Evolutionary conservation across 768 basidiomycete genomes (phyloP).

Genomic region (Lyophyllum semitale): DNA sequence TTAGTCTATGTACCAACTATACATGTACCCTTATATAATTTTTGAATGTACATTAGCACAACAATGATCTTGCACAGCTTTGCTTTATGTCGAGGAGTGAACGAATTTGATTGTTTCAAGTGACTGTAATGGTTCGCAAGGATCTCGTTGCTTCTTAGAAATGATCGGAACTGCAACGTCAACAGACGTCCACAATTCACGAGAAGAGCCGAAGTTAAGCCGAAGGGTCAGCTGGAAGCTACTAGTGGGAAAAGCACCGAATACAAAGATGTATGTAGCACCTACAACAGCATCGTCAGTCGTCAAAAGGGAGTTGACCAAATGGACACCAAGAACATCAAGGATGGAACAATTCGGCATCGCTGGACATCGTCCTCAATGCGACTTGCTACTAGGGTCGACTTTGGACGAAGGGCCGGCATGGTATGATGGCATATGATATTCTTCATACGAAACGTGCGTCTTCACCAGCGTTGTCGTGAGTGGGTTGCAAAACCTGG

Average conservation of each 20-base stretch:
- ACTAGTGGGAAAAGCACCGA: no score
- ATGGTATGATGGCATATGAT: no score
- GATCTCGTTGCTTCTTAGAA: neutral
- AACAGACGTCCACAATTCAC: neutral
- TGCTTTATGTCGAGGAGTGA: neutral
- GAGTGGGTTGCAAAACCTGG: no score
- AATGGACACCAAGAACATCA: neutral
- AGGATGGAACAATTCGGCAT: neutral
- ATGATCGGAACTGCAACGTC: neutral
- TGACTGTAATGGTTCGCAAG: neutral
- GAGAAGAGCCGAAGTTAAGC: neutral
- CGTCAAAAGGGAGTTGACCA: neutral
- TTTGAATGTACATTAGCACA: constrained; percentile 5
- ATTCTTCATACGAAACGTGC: no score
- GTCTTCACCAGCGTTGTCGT: no score
- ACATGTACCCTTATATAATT: constrained; percentile 9
- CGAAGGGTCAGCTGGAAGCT: neutral
- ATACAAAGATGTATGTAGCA: no score
- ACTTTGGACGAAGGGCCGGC: no score
- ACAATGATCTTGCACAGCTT: neutral
- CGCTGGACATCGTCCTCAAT: neutral
- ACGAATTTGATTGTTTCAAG: neutral
- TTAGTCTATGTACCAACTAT: constrained; percentile 4
- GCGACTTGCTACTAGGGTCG: no score
- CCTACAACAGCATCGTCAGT: no score